Percentiles rank a stretch among this genome's conserved stretches.
phyloP scores from a whole-genome alignment of 2,329 filamentous ascomycete genomes.

The Coniochaeta sp. region DNA sequence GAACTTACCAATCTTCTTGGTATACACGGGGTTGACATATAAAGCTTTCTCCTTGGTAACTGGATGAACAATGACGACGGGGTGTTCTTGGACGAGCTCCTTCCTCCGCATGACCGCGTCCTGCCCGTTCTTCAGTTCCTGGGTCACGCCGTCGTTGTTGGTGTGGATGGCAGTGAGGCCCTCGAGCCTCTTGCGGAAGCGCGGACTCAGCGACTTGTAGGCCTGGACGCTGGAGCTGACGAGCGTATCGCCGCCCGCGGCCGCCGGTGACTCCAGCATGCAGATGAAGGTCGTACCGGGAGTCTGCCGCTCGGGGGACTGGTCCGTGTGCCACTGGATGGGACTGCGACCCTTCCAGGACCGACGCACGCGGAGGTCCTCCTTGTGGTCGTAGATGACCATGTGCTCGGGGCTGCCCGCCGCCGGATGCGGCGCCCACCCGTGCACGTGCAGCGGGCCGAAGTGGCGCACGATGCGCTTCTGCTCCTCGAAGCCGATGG shows the following conservation, averaged over 20 bases:
- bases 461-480: constrained; percentile 57
- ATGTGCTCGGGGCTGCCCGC: constrained; percentile 61
- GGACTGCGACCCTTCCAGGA: too few relatives aligned
- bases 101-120: constrained; percentile 69
- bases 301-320: constrained; percentile 82
- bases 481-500: constrained; percentile 56
- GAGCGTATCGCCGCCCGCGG: constrained; percentile 73
- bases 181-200: constrained; percentile 73
- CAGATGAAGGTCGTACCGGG: constrained; percentile 88
- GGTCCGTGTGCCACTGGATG: constrained; percentile 76
- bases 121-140: constrained; percentile 59
- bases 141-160: constrained; percentile 52
- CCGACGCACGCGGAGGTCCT: constrained; percentile 66
- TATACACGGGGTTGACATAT: constrained; percentile 77
- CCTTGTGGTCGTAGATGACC: constrained; percentile 30
- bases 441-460: constrained; percentile 61
- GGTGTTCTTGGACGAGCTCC: constrained; percentile 67
- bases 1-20: constrained; percentile 11
- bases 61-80: constrained; percentile 76
- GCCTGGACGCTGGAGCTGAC: constrained; percentile 75
- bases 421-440: constrained; percentile 59
- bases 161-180: constrained; percentile 77
- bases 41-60: constrained; percentile 77
- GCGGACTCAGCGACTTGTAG: constrained; percentile 71
- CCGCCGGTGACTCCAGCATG: constrained; percentile 68